These are phyloP conservation scores for Aspergillus pseudoglaucus DNA, from an alignment of 2,329 filamentous ascomycete species.

Conservation along the genomic window DNA sequence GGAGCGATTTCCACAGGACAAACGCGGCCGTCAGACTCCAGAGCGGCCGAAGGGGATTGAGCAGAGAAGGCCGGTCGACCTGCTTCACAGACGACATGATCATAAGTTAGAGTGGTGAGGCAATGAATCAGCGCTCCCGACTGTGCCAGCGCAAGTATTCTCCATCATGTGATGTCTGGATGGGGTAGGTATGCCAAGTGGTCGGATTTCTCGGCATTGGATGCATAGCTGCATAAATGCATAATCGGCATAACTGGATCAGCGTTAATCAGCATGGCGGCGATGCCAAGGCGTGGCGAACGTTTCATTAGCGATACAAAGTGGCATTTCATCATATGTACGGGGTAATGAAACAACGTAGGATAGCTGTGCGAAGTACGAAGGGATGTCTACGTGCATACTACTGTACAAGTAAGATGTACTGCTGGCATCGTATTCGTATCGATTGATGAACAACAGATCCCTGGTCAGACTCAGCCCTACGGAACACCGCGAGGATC, in stretches of 20 bases:
- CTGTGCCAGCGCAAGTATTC: too few species aligned
- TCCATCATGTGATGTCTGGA: too few species aligned
- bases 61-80: constrained; percentile 10
- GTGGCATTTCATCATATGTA: too few species aligned
- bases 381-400: neutral
- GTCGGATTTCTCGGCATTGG: neutral
- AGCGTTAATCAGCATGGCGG: too few species aligned
- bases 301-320: neutral
- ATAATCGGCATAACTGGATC: neutral
- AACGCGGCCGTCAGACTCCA: constrained; percentile 38
- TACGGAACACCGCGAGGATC: neutral
- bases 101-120: neutral
- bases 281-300: neutral
- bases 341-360: too few species aligned
- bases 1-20: constrained; percentile 49
- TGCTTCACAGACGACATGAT: neutral
- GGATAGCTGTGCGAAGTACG: neutral
- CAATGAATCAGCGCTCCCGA: too few species aligned
- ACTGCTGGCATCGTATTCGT: neutral
- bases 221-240: neutral
- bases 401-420: too few species aligned
- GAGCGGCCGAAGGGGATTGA: constrained; percentile 25
- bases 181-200: too few species aligned
- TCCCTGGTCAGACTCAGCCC: neutral
- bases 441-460: neutral